Evolutionary conservation across 2,329 filamentous ascomycete species (phyloP).

Genomic region (Xylariaceae sp.): DNA sequence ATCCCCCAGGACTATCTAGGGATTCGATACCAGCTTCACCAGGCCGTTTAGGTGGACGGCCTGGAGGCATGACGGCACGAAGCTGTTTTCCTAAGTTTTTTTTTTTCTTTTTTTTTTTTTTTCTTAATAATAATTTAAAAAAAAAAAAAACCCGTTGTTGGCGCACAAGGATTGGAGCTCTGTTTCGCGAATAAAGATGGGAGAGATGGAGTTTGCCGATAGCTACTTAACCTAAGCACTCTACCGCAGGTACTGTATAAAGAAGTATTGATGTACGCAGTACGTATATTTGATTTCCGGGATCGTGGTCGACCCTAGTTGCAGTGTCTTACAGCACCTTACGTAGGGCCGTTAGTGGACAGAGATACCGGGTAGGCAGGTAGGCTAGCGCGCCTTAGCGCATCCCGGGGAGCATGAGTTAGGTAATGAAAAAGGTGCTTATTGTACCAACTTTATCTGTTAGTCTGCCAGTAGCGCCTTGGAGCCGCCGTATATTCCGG

Average conservation of each 20-base stretch:
- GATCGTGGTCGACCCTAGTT: no score
- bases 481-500: not conserved
- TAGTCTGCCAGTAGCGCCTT: not conserved
- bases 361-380: no score
- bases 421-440: not conserved
- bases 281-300: no score
- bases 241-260: constrained; percentile 22
- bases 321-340: constrained; percentile 1
- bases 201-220: constrained; percentile 28
- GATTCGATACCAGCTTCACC: constrained; percentile 41
- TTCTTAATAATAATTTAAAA: not conserved
- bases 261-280: no score
- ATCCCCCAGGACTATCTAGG: constrained; percentile 44
- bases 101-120: no score
- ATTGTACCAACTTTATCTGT: not conserved
- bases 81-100: constrained; percentile 7
- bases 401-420: not conserved
- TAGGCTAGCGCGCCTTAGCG: not conserved
- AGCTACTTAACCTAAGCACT: not conserved
- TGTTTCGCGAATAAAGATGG: constrained; percentile 23
- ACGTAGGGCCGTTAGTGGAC: no score
- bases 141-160: constrained; percentile 9
- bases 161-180: constrained; percentile 26
- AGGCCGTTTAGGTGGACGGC: constrained; percentile 49
- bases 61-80: constrained; percentile 42